Evolutionary conservation across 768 basidiomycete genomes (phyloP), one percentile per base, ranked within the genome.

Genomic region (Termitomyces sp.): DNA sequence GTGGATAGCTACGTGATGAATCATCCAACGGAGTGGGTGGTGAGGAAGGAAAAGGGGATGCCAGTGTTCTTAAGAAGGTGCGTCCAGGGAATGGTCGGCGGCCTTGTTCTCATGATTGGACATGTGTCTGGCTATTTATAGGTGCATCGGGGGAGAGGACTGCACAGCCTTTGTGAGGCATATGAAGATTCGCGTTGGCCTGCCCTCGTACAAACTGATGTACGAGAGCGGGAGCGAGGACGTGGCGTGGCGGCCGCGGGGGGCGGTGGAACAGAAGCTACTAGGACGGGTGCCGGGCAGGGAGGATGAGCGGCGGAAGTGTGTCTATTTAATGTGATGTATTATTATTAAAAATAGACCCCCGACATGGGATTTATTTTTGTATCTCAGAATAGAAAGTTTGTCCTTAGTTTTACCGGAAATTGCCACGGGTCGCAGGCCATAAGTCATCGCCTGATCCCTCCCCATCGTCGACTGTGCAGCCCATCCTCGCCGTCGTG

Each of bases 151-250:
- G 67, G 68, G 62, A 7, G 75, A 73, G 58, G 76, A 76, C 43
- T 71, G 70, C 66, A 74, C 80, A 68, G 76, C 73, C 67, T 64
- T 66, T 43, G 73, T 73, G 46, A 72, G 70, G 53, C 63, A 72
- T 51, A 76, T 77, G 69, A 71, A 68, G 61, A 78, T 91, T 56
- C 82, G 84, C 55, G 78, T 92, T 32, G 74, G 77, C 50, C 63
- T 76, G 57, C 79, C 82, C 43, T 77, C 77, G 60, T 92, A 90
- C 77, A 87, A 84, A 70, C 64, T 92, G 30, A 70, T 86, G 69
- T 89, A 88, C 66, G 87, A 86, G 66, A 75, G 68, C 2, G 86
- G 83, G 40, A 71, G 76, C n/a, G 88, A 89, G 68, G 87, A 89
- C 45, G 63, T 70, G 33, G 47, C 83, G 24, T 73, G 73, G 71